Percentiles rank a stretch among this genome's conserved stretches.
phyloP scores from a whole-genome alignment of 108 stramenopile genomes.

The Nitzschia sp. region DNA sequence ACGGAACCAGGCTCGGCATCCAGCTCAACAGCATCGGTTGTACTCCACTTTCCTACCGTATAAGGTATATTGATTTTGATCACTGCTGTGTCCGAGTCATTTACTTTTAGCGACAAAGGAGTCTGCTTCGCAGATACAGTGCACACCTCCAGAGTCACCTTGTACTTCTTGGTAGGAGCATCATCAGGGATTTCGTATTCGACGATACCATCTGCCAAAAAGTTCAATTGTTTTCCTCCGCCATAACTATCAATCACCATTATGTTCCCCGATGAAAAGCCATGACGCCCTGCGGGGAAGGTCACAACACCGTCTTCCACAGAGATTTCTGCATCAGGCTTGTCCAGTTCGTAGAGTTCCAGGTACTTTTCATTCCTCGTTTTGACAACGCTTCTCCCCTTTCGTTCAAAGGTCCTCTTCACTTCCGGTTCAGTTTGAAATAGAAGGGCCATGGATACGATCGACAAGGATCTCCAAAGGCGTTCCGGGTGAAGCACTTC shows the following conservation, averaged over 20 bases:
- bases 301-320: conserved; percentile 16
- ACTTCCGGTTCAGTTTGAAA: conserved; percentile 31
- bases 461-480: conserved; percentile 28
- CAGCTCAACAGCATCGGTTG: conserved; percentile 33
- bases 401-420: conserved; percentile 20
- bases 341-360: conserved; percentile 25
- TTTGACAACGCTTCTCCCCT: conserved; percentile 15
- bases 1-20: conserved; percentile 7
- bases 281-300: conserved; percentile 27
- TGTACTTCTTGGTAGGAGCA: conserved; percentile 21
- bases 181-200: conserved; percentile 40
- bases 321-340: conserved; percentile 13
- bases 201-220: conserved; percentile 31
- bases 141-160: conserved; percentile 30
- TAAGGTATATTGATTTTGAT: conserved; percentile 40
- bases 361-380: conserved; percentile 33
- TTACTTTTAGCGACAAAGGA: conserved; percentile 23
- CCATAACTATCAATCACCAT: conserved; percentile 34
- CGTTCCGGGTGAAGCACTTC: conserved; percentile 34
- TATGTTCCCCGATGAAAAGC: conserved; percentile 13
- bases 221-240: conserved; percentile 46
- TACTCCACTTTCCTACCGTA: conserved; percentile 51
- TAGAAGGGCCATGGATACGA: conserved; percentile 29
- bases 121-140: conserved; percentile 44
- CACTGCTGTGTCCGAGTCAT: conserved; percentile 5